Percentiles rank a stretch among this genome's conserved stretches.
phyloP scores from a whole-genome alignment of 2,329 filamentous ascomycete species.

The Neofusicoccum sp. region DNA sequence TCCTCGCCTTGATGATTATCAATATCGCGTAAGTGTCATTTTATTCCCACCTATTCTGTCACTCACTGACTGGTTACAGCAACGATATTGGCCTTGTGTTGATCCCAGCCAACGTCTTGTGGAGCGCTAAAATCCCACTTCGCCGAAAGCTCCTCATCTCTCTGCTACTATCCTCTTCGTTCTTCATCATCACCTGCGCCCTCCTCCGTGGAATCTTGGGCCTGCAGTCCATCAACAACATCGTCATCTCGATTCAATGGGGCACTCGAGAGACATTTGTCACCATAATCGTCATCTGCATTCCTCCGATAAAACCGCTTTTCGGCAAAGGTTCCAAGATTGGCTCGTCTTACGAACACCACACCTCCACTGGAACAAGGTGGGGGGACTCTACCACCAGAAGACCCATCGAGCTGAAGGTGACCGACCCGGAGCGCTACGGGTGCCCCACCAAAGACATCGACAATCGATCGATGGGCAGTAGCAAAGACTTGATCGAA shows the following conservation, averaged over 20 bases:
- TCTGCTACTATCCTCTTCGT: slow-evolving; percentile 42
- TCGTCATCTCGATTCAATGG: slow-evolving; percentile 42
- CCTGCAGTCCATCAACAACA: slow-evolving; percentile 35
- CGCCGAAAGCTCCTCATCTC: slow-evolving; percentile 41
- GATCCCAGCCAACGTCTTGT: slow-evolving; percentile 44
- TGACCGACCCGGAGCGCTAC: not conserved
- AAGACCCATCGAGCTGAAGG: not conserved
- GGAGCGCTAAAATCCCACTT: slow-evolving; percentile 40
- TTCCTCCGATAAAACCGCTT: slow-evolving; percentile 43
- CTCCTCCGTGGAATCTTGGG: slow-evolving; percentile 44
- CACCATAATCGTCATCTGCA: slow-evolving; percentile 45
- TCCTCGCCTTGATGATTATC: slow-evolving; percentile 34
- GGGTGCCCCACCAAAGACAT: not conserved
- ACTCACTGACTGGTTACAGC: slow-evolving; percentile 22
- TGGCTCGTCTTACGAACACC: not conserved
- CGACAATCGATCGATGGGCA: not conserved
- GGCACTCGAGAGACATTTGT: slow-evolving; percentile 48
- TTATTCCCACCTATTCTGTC: not conserved
- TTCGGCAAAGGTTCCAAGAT: slow-evolving; percentile 59
- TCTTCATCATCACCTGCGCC: slow-evolving; percentile 46
- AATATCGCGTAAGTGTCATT: slow-evolving; percentile 30
- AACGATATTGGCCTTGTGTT: slow-evolving; percentile 42
- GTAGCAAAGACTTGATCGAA: slow-evolving; percentile 1
- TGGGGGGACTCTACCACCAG: too few relatives aligned
- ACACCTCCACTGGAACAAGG: not conserved